Evolutionary conservation across 805 yeast species (phyloP), one percentile per base, ranked within the genome.

Genomic region (Saccharomycodes ludwigii): DNA sequence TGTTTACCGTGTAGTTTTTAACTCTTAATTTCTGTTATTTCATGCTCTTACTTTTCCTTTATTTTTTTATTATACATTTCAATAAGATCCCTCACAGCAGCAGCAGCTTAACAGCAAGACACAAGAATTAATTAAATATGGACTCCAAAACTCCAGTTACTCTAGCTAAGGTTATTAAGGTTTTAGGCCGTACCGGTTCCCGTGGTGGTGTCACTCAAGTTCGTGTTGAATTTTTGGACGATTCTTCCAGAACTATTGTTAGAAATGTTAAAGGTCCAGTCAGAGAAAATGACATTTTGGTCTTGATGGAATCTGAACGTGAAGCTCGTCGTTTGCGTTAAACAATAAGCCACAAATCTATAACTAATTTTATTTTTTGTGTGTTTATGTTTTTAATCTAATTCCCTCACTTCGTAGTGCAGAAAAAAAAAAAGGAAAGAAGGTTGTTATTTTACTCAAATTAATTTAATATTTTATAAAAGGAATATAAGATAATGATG

Each of bases 141-240:
- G 60, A 55, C 47, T 44, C 66, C 59, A 62, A 76, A 69, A 76
- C 83, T 68, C 95, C 95, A 65, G 96, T 88, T 61, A 91, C 95
- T 74, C 83, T 88, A 70, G 98, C 97, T 66, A 88, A 88, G 77
- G 98, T 88, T 64, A 84, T 84, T 71, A 91, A 88, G 76, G 97
- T 88, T 67, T 77, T 88, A 70, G 97, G 97, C 68, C 88, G 98
- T 73, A 88, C 98, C 79, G 98, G 98, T 66, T 88, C 98, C 66
- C 88, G 97, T 74, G 97, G 97, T 81, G 95, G 95, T 76, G 95
- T 83, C 68, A 83, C 94, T 71, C 95, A 83, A 71, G 95, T 84
- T 69, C 83, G 95, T 69, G 95, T 83, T 61, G 94, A 83, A 70
- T 84, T 83, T 78, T 72, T 83, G 64, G 95, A 84, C 61, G 95